phyloP scores from a whole-genome alignment of 371 early-diverging fungal species.

The Fennellomyces sp. region DNA sequence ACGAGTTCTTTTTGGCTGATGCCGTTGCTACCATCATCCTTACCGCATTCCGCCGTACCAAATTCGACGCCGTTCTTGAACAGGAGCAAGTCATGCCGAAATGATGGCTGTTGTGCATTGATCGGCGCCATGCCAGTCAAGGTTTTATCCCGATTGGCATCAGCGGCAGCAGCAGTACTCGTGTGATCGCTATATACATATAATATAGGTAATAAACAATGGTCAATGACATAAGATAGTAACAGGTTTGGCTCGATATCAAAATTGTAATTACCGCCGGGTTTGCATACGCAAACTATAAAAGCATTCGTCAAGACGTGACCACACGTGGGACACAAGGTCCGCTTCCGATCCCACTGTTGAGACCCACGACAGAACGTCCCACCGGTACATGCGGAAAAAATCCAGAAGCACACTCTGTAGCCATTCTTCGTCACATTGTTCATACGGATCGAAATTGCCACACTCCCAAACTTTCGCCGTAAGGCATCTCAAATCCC shows the following conservation, averaged over 20 bases:
- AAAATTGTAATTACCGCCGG: not conserved
- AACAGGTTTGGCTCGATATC: too few relatives aligned
- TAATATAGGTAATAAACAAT: not conserved
- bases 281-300: not conserved
- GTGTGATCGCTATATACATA: not conserved
- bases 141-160: not conserved
- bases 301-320: not conserved
- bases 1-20: not conserved
- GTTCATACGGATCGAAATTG: not conserved
- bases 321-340: not conserved
- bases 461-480: too few relatives aligned
- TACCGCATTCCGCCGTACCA: not conserved
- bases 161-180: not conserved
- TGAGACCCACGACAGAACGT: not conserved
- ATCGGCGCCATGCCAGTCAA: not conserved
- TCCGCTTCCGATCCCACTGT: not conserved
- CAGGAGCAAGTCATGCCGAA: not conserved
- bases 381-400: not conserved
- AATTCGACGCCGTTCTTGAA: not conserved
- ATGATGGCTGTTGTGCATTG: not conserved
- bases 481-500: too few relatives aligned
- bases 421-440: not conserved
- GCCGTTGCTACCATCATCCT: not conserved
- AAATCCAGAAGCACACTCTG: not conserved
- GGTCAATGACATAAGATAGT: not conserved